Evolutionary conservation across 257 asterid species (phyloP).

Genomic region (Orobanche coerulescens): DNA sequence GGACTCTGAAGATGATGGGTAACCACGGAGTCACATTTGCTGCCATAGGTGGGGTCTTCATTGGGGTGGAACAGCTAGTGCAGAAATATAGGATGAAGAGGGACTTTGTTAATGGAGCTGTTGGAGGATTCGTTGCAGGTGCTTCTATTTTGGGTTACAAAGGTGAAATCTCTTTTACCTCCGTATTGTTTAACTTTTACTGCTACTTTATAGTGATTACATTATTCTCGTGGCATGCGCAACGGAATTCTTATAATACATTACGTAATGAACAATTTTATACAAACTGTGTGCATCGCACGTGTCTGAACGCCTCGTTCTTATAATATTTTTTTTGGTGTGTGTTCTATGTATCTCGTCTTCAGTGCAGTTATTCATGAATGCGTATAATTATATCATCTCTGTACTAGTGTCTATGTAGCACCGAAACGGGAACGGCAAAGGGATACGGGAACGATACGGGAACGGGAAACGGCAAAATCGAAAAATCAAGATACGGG

Average conservation of each 20-base stretch:
- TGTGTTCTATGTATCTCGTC: no score
- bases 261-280: no score
- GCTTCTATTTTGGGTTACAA: constrained; percentile 75
- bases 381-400: no score
- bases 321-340: no score
- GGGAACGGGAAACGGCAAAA: no score
- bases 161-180: constrained; percentile 39
- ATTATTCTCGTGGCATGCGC: background rate
- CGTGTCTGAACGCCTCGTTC: no score
- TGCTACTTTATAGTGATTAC: background rate
- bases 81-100: constrained; percentile 77
- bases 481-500: no score
- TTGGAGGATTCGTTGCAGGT: constrained; percentile 95
- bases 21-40: constrained; percentile 84
- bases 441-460: no score
- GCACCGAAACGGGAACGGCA: no score
- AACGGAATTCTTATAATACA: background rate
- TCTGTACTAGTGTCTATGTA: no score
- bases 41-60: constrained; percentile 85
- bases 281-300: no score
- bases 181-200: background rate
- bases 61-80: constrained; percentile 76
- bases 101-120: constrained; percentile 89
- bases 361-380: no score
- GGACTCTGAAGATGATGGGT: constrained; percentile 96